A percentile compares a stretch with the other conserved stretches of the same genome.
Evolutionary conservation across 108 stramenopile species (phyloP).

Genomic region (Cyclotella cryptica): DNA sequence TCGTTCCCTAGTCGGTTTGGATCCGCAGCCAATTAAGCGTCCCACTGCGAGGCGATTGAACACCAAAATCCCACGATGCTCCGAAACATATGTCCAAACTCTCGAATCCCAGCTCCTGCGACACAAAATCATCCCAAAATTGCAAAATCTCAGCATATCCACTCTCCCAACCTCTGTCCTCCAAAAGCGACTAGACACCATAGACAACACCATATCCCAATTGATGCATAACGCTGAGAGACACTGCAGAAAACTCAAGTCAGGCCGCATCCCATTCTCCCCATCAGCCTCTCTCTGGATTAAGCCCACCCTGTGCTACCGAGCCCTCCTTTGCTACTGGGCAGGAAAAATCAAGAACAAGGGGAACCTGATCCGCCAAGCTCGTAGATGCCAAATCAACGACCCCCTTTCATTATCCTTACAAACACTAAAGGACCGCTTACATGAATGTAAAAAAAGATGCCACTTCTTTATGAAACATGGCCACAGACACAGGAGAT

Average conservation of each 20-base stretch:
- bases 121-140: constrained; percentile 3
- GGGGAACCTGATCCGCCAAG: too few relatives aligned
- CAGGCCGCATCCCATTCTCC: constrained; percentile 26
- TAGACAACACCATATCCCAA: neutral
- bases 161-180: neutral
- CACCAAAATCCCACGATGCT: constrained; percentile 9
- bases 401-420: too few relatives aligned
- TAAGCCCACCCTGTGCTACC: neutral
- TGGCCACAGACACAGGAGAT: too few relatives aligned
- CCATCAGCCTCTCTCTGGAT: constrained; percentile 28
- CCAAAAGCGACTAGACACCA: neutral
- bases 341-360: constrained; percentile 5
- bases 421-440: too few relatives aligned
- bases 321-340: neutral
- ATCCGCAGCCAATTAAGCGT: neutral
- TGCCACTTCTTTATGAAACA: too few relatives aligned
- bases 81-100: neutral
- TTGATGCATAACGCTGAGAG: constrained; percentile 18
- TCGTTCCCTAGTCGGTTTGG: constrained; percentile 12
- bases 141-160: neutral
- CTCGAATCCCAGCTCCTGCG: neutral
- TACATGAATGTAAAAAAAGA: too few relatives aligned
- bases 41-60: constrained; percentile 13
- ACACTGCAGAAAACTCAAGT: constrained; percentile 20
- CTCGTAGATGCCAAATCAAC: too few relatives aligned